phyloP scores from a whole-genome alignment of 1,284 basidiomycete genomes.

The Cryptococcus wingfieldii region DNA sequence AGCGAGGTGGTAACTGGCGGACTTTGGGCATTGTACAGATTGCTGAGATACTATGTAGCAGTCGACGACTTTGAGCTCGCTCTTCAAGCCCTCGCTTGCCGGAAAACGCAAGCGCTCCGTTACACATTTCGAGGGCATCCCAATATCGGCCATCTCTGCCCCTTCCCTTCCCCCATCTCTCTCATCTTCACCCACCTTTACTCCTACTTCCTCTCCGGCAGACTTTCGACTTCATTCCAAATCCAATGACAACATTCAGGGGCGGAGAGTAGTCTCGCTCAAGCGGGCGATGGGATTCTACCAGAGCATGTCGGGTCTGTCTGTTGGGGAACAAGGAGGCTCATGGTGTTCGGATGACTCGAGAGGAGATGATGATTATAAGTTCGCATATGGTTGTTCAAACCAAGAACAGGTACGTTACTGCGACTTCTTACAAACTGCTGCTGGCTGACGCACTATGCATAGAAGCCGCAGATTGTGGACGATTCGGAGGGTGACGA shows the following conservation, averaged over 20 bases:
- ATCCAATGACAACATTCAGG: too few relatives aligned
- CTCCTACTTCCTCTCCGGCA: too few relatives aligned
- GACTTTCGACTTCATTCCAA: too few relatives aligned
- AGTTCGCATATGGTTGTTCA: neutral
- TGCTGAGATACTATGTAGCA: too few relatives aligned
- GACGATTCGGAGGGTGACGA: neutral
- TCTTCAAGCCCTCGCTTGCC: neutral
- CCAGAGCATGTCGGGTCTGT: neutral
- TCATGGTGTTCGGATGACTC: slow-evolving; percentile 3
- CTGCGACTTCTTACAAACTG: too few relatives aligned
- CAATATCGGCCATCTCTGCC: slow-evolving; percentile 3
- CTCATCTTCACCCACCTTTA: neutral
- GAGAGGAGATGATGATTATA: neutral
- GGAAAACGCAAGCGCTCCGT: slow-evolving; percentile 15
- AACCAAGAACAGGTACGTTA: neutral
- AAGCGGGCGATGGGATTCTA: slow-evolving; percentile 6
- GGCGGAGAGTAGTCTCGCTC: neutral
- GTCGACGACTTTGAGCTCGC: neutral
- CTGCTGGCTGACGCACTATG: neutral
- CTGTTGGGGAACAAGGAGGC: neutral
- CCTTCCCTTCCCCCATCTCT: slow-evolving; percentile 1
- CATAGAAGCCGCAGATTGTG: neutral
- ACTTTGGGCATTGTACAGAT: neutral
- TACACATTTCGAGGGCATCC: slow-evolving; percentile 10
- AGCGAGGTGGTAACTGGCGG: neutral